Percentiles rank a stretch among this genome's conserved stretches.
phyloP scores from a whole-genome alignment of 2,329 filamentous ascomycete species.

The Penicillium corylophilum region DNA sequence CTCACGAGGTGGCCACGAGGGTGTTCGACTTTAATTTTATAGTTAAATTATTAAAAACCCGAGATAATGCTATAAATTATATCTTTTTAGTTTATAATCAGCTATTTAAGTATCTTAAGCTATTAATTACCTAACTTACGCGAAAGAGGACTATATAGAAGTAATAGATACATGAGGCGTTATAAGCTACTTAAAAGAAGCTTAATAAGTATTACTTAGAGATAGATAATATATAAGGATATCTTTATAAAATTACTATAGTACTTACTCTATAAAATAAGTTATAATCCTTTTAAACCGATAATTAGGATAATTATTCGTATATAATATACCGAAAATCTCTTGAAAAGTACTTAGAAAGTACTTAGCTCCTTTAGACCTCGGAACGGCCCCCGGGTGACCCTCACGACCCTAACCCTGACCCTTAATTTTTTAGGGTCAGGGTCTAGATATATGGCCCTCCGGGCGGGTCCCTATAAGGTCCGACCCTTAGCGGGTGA shows the following conservation, averaged over 20 bases:
- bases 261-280: slow-evolving; percentile 14
- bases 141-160: slow-evolving; percentile 16
- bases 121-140: slow-evolving; percentile 3
- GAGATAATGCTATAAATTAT: slow-evolving; percentile 12
- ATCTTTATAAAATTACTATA: slow-evolving; percentile 17
- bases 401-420: too few relatives aligned
- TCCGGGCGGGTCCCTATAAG: too few relatives aligned
- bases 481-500: too few relatives aligned
- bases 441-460: too few relatives aligned
- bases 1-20: too few relatives aligned
- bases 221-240: slow-evolving; percentile 6
- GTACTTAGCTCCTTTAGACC: too few relatives aligned
- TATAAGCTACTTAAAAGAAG: slow-evolving; percentile 6
- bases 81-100: slow-evolving; percentile 21
- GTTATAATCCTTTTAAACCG: slow-evolving; percentile 14
- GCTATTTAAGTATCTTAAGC: slow-evolving; percentile 17
- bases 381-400: too few relatives aligned
- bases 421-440: too few relatives aligned
- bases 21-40: slow-evolving; percentile 19
- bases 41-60: slow-evolving; percentile 9
- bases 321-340: not conserved
- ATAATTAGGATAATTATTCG: slow-evolving; percentile 5
- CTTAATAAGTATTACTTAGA: slow-evolving; percentile 13
- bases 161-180: slow-evolving; percentile 6
- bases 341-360: not conserved